Base-by-base conservation (phyloP, 2,329 filamentous ascomycete species). In the Fusarium sp. region DNA sequence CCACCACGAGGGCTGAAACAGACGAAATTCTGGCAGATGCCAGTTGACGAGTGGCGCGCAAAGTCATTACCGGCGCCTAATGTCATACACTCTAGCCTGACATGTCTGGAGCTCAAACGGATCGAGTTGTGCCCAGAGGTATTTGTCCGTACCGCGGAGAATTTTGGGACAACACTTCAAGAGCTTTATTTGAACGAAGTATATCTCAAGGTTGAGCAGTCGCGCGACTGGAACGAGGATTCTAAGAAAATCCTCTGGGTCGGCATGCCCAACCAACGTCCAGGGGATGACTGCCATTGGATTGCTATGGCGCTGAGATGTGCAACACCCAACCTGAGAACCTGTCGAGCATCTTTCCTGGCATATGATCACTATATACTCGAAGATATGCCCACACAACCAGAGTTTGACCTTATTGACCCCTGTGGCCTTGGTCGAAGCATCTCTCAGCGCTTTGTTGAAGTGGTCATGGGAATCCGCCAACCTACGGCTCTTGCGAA, bases 181-280 rank as follows among this genome's bases (percentile, higher is more conserved):
- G 84, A 86, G 75, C 81, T 86, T 35, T 85, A 83, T 68, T 78
- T 86, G 3, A 84, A 83, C 63, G 80, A 84, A 53, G 82, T 86
- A 17, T 85, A 83, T 62, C 80, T 86, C 47, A 85, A 85, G 75
- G 80, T 79, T 12, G 77, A 81, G 41, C 81, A 83, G 62, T 77
- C 78, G n/a, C 59, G 69, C 44, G 72, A 80, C 41, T 78, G 76
- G 63, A 81, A 83, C 59, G 68, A 78, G 20, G 78, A 81, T 57
- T 75, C 76, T 4, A 76, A 76, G 54, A 79, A 81, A 64, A 75
- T 80, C 10, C 79, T 86, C 25, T 86, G 85, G 85, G 77, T 86
- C 50, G 85, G 85, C 18, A 52, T 85, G 14, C 84, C 84, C 11
- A 86, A 86, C 65, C 75, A 80, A 39, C 79, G 80, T 1, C 84